A percentile compares a stretch with the other conserved stretches of the same genome.
Conservation (phyloP, 192 early-diverging fungal species). For the Coemansia javaensis region DNA sequence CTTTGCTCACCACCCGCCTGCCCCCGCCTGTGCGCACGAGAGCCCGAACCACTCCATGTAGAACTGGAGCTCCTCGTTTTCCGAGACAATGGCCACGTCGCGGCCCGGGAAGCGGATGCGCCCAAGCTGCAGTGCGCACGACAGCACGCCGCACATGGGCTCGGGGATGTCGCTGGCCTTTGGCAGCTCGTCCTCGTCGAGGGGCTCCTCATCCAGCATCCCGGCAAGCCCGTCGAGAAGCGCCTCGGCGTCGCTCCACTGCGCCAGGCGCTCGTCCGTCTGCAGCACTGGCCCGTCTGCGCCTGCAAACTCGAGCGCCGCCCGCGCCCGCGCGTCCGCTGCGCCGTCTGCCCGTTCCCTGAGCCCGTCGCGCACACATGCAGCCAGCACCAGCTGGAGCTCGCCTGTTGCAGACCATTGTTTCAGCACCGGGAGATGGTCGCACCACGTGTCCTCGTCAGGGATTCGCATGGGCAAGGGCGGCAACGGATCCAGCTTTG, state of each 20-base stretch:
- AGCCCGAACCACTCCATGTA: conserved; percentile 43
- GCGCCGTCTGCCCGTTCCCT: not conserved
- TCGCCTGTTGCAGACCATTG: not conserved
- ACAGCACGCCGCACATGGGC: conserved; percentile 11
- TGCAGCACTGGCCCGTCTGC: not conserved
- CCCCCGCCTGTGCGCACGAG: not conserved
- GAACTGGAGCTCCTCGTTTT: conserved; percentile 32
- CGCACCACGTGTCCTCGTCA: conserved; percentile 15
- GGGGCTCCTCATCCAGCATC: not conserved
- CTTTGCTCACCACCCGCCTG: too few species aligned
- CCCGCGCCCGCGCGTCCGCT: not conserved
- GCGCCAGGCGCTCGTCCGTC: not conserved
- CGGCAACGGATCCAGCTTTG: not conserved
- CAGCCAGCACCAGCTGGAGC: conserved; percentile 2
- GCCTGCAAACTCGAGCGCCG: conserved; percentile 4
- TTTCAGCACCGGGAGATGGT: conserved; percentile 7
- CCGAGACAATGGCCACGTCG: conserved; percentile 11
- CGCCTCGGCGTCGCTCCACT: conserved; percentile 19
- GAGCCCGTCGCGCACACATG: not conserved
- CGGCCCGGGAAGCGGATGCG: conserved; percentile 2
- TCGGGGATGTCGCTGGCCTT: conserved; percentile 28
- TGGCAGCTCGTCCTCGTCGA: conserved; percentile 30
- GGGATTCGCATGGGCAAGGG: conserved; percentile 7
- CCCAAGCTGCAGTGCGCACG: conserved; percentile 14
- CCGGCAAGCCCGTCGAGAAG: conserved; percentile 9